Evolutionary conservation across 2,329 filamentous ascomycete genomes (phyloP).

Genomic region (Drechslera avenae): DNA sequence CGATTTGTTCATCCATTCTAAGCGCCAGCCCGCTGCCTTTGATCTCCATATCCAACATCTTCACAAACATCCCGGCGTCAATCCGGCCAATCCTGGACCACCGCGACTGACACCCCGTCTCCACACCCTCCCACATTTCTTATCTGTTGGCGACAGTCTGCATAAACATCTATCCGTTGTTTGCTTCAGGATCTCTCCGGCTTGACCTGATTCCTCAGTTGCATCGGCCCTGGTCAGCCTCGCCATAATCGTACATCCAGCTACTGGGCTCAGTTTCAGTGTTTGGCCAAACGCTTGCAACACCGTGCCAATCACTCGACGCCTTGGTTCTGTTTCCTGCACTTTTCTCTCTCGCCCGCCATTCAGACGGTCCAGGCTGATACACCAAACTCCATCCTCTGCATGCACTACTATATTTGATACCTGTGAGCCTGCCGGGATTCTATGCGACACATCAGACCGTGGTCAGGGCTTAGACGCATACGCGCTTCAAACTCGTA

Average conservation of each 20-base stretch:
- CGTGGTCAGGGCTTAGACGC: constrained; percentile 30
- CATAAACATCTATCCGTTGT: constrained; percentile 27
- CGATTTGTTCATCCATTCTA: constrained; percentile 37
- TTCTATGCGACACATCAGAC: constrained; percentile 23
- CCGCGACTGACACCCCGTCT: constrained; percentile 21
- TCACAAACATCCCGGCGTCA: constrained; percentile 30
- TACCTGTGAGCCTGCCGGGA: constrained; percentile 19
- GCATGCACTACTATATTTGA: constrained; percentile 43
- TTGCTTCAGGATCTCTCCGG: constrained; percentile 25
- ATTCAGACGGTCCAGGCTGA: constrained; percentile 34
- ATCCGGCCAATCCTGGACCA: constrained; percentile 39
- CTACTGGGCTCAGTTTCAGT: constrained; percentile 36
- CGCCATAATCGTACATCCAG: constrained; percentile 33
- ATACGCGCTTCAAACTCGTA: constrained; percentile 32
- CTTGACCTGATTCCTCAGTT: constrained; percentile 20
- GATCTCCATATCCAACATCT: constrained; percentile 28
- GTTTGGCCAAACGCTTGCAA: constrained; percentile 27
- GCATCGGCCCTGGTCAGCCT: constrained; percentile 37
- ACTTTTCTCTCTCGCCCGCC: constrained; percentile 22
- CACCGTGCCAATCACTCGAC: constrained; percentile 28
- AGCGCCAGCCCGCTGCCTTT: constrained; percentile 40
- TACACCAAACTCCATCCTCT: constrained; percentile 27
- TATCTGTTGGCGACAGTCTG: constrained; percentile 21
- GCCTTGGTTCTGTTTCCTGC: constrained; percentile 16
- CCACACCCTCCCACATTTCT: constrained; percentile 14